These are phyloP conservation scores for Phaffia tasmanica DNA, from an alignment of 768 basidiomycete genomes.

Conservation along the genomic window DNA sequence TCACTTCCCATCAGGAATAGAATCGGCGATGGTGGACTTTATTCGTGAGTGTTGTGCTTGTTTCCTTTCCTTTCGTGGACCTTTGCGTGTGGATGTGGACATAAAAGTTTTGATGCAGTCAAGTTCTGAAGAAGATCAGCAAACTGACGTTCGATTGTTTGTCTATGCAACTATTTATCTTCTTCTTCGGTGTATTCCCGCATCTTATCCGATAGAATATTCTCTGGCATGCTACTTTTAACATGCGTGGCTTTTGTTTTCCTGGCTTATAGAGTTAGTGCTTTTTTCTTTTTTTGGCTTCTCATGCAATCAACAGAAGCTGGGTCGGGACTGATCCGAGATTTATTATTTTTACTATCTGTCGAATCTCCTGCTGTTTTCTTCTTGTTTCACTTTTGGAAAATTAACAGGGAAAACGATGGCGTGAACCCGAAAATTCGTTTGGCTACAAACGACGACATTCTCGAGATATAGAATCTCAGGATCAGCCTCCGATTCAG, in stretches of 20 bases:
- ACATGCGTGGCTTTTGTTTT: conserved; percentile 4
- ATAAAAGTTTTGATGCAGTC: neutral
- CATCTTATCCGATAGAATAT: conserved; percentile 9
- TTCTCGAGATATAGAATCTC: too few species aligned
- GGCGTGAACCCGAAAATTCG: conserved; percentile 3
- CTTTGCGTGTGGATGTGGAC: too few species aligned
- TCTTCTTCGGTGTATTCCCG: conserved; percentile 9
- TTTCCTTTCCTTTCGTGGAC: conserved; percentile 32
- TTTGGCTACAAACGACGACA: conserved; percentile 4
- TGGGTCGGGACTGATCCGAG: neutral
- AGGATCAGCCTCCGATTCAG: too few species aligned
- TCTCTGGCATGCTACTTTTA: conserved; percentile 13
- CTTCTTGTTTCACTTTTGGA: neutral
- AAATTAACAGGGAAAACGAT: neutral
- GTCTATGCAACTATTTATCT: conserved; percentile 2
- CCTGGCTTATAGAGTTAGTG: conserved; percentile 11
- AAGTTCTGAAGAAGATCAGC: too few species aligned
- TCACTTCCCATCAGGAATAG: conserved; percentile 43
- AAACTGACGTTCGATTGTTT: neutral
- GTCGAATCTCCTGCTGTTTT: neutral
- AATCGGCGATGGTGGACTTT: conserved; percentile 69
- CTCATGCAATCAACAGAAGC: neutral
- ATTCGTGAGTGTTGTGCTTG: conserved; percentile 55
- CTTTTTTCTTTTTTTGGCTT: neutral
- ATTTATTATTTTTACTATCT: neutral